Evolutionary conservation across 768 basidiomycete species (phyloP), one percentile per base, ranked within the genome.

Genomic region (Trichaptum fuscoviolaceum): DNA sequence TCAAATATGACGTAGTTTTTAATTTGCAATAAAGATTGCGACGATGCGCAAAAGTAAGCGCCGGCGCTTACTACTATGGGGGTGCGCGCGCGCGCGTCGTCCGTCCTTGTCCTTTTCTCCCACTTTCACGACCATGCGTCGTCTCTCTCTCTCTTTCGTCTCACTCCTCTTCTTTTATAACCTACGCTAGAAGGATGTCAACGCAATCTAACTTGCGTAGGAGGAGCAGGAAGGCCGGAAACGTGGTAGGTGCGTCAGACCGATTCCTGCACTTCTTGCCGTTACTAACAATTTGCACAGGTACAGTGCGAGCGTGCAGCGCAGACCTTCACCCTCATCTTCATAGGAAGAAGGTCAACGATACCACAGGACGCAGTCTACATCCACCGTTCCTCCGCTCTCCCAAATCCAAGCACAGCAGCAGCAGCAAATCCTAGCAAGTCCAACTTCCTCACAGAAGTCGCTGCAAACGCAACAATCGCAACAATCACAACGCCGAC

Each of bases 331-430:
- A 35, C 80, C 80, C 1, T 82, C 81, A 0, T 81, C 81, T 34
- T 75, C 74, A n/a, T n/a, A n/a, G n/a, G 83, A 77, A 77, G 78
- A 81, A 63, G 83, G 77, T 77, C 87, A 75, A 67, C 80, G 89
- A 36, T 78, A n/a, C n/a, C n/a, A n/a, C n/a, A n/a, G n/a, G n/a
- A n/a, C n/a, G n/a, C n/a, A n/a, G n/a, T n/a, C n/a, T 0, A 80
- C 89, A 79, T 85, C 88, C 66, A 77, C 85, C 72, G 85, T 87
- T 5, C 86, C 88, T 26, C 78, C 80, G 23, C 81, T 86, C 62
- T 77, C 83, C 72, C 84, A 86, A 69, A 76, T 87, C 20, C 67
- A 74, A n/a, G n/a, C n/a, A n/a, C n/a, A 75, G 62, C 82, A 83
- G 72, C 79, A 80, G 68, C 35, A 36, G 35, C 35, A 36, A 9